Base-by-base conservation (phyloP, 768 basidiomycete species). In the Tulasnella sp. region DNA sequence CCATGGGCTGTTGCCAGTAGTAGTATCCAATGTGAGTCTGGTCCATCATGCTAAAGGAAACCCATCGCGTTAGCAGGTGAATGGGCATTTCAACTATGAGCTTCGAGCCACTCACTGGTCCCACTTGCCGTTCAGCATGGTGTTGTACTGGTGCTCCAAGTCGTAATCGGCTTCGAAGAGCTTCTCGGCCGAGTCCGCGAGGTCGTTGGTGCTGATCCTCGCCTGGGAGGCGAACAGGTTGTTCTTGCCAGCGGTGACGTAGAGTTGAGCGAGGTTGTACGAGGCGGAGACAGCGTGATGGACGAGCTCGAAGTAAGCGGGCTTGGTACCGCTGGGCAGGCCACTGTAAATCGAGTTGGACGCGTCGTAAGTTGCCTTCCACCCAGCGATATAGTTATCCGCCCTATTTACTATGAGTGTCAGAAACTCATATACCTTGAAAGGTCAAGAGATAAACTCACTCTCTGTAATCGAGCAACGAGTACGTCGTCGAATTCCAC, bases 1-100 rank as follows among this genome's bases (percentile, higher is more conserved):
- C 86, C 88, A 89, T 89, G 5, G 91, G 90, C 81, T 84, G 90
- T 79, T 93, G 91, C 89, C 91, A 91, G 83, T 92, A 91, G 79
- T 86, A 88, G 79, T 90, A 91, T 75, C 88, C 88, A 78, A 90
- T 81, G 83, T 89, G 90, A 55, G 90, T 90, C 82, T 91, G 91
- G 81, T 90, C 89, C 89, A 92, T 91, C 88, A 92, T 91, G 81
- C 80, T 82, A 81, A 67, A 81, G 79, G 83, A 82, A 82, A 37
- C 55, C 5, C 26, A 67, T 29, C n/a, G 51, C 51, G 51, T 51
- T 10, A 67, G 26, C 13, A 10, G 32, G 13, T 13, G 29, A 35
- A 55, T 67, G 5, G 11, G 32, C 10, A 18, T 1, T 44, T 16
- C 15, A 73, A 76, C 18, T 11, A 51, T 16, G 29, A 16, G 42